These are phyloP conservation scores for Santalum album DNA, from an alignment of 164 flowering plant genomes.

Conservation along the genomic window DNA sequence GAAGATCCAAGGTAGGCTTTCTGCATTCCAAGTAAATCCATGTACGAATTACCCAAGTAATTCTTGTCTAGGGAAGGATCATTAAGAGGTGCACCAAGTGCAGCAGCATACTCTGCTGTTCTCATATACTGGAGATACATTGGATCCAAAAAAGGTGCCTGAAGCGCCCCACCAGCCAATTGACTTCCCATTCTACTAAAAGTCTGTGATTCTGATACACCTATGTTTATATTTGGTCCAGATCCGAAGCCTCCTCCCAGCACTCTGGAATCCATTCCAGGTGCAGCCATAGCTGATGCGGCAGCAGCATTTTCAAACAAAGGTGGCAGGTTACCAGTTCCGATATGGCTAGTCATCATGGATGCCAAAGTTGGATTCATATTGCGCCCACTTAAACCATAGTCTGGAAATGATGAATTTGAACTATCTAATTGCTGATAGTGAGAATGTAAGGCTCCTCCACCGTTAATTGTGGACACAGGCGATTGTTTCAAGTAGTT, in stretches of 20 bases:
- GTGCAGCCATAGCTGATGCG: conserved; percentile 40
- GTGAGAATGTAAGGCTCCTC: conserved; percentile 29
- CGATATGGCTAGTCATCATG: conserved; percentile 46
- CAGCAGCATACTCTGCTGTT: conserved; percentile 49
- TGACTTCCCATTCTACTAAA: conserved; percentile 37
- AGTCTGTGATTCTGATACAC: conserved; percentile 33
- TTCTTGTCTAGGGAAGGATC: conserved; percentile 54
- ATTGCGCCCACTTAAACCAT: conserved; percentile 38
- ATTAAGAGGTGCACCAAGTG: too few relatives aligned
- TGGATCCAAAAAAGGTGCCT: conserved; percentile 48
- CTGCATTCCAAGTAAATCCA: conserved; percentile 46
- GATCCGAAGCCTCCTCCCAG: conserved; percentile 34
- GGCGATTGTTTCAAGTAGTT: conserved; percentile 34
- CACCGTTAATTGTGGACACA: conserved; percentile 24
- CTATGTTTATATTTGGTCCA: conserved; percentile 23
- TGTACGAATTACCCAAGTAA: conserved; percentile 45
- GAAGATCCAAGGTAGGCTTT: conserved; percentile 61
- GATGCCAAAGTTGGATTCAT: conserved; percentile 37
- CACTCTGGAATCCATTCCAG: conserved; percentile 46
- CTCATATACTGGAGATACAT: conserved; percentile 59
- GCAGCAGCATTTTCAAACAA: conserved; percentile 54
- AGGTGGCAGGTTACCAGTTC: conserved; percentile 46
- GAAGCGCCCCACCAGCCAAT: conserved; percentile 29
- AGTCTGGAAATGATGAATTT: conserved; percentile 31
- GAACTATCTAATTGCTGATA: too few relatives aligned